These are phyloP conservation scores for Xylaria sp. DNA, from an alignment of 2,329 filamentous ascomycete species.

Conservation along the genomic window DNA sequence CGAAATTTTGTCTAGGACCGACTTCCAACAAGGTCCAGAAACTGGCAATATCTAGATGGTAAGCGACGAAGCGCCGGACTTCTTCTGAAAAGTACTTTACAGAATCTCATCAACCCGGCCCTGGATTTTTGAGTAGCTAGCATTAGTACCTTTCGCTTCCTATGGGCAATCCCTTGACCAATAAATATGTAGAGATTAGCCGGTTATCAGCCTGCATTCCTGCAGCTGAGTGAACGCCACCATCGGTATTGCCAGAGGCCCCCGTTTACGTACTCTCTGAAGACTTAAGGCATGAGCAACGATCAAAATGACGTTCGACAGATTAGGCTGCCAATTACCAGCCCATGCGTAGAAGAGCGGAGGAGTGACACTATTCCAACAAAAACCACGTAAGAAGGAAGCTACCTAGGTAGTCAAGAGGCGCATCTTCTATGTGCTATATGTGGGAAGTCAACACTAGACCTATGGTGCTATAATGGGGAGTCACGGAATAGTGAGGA, in stretches of 20 bases:
- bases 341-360: background rate
- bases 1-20: background rate
- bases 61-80: constrained; percentile 5
- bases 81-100: constrained; percentile 4
- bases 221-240: constrained; percentile 54
- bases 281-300: background rate
- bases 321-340: background rate
- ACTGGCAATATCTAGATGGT: background rate
- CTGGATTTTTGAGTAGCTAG: background rate
- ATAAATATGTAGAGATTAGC: background rate
- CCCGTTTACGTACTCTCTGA: constrained; percentile 65
- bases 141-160: background rate
- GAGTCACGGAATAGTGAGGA: too few species aligned
- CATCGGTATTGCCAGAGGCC: constrained; percentile 68
- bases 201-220: constrained; percentile 47
- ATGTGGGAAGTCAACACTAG: too few species aligned
- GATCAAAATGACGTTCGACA: background rate
- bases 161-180: background rate
- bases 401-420: too few species aligned
- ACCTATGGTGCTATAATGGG: too few species aligned
- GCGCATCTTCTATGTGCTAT: too few species aligned
- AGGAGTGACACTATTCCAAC: too few species aligned
- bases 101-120: background rate
- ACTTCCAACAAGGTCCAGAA: background rate
- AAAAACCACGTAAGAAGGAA: too few species aligned